Evolutionary conservation across 768 basidiomycete species (phyloP).

Genomic region (Lactarius sanguifluus): DNA sequence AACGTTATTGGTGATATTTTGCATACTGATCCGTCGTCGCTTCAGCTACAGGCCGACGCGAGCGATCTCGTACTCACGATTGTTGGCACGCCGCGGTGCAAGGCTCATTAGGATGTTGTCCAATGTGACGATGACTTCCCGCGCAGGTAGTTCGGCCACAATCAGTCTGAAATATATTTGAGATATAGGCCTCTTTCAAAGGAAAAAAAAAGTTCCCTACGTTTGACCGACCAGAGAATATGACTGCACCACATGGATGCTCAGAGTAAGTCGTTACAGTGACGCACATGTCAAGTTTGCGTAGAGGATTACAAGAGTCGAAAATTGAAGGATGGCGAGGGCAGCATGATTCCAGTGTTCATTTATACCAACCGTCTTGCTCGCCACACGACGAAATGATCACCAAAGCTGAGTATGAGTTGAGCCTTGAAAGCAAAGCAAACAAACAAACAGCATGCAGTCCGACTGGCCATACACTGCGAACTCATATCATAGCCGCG

Average conservation of each 20-base stretch:
- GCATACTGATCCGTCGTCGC: not conserved
- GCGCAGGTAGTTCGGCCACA: slow-evolving; percentile 22
- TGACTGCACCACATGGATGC: slow-evolving; percentile 18
- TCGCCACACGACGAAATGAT: not conserved
- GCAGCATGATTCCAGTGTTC: not conserved
- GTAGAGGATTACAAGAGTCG: not conserved
- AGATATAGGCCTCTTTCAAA: not conserved
- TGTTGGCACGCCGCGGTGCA: slow-evolving; percentile 22
- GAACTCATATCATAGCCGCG: not conserved
- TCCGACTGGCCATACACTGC: not conserved
- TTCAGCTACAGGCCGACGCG: not conserved
- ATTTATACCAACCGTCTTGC: slow-evolving; percentile 13
- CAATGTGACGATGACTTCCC: slow-evolving; percentile 12
- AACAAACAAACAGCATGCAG: not conserved
- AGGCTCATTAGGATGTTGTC: slow-evolving; percentile 17
- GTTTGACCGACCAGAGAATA: slow-evolving; percentile 22
- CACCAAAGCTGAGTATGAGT: not conserved
- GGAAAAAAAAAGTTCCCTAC: slow-evolving; percentile 2
- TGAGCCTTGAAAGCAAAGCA: not conserved
- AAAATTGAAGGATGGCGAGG: not conserved
- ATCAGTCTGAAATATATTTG: slow-evolving; percentile 12
- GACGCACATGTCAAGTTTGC: slow-evolving; percentile 17
- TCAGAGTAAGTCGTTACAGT: slow-evolving; percentile 20
- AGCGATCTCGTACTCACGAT: slow-evolving; percentile 7
- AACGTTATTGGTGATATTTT: slow-evolving; percentile 10